Percentiles rank a stretch among this genome's conserved stretches.
phyloP scores from a whole-genome alignment of 1,139 yeast genomes.

The Saccharomyces uvarum region DNA sequence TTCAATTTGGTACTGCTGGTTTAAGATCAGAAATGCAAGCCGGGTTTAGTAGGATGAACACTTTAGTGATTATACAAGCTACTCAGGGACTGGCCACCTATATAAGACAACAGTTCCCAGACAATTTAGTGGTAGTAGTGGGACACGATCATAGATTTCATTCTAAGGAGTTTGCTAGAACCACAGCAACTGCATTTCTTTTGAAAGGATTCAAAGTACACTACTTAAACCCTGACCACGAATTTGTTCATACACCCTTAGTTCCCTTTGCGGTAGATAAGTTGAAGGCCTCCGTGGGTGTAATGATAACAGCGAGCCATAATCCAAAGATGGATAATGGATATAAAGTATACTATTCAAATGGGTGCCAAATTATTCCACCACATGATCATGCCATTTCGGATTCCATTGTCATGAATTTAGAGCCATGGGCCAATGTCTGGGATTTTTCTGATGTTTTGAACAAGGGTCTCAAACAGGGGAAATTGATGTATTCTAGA shows the following conservation, averaged over 20 bases:
- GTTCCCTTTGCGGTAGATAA: constrained; percentile 81
- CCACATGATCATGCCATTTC: constrained; percentile 82
- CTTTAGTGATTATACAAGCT: constrained; percentile 82
- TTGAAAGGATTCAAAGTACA: constrained; percentile 62
- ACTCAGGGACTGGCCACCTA: constrained; percentile 82
- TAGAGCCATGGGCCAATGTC: constrained; percentile 48
- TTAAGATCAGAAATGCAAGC: constrained; percentile 82
- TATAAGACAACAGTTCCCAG: constrained; percentile 34
- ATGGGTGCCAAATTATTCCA: constrained; percentile 93
- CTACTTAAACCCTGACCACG: constrained; percentile 45
- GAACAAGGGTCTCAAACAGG: constrained; percentile 16
- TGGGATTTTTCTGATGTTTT: constrained; percentile 45
- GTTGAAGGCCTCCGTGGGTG: constrained; percentile 64
- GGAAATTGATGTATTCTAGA: constrained; percentile 29
- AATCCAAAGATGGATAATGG: constrained; percentile 93
- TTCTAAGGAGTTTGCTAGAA: constrained; percentile 70
- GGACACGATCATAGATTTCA: constrained; percentile 90
- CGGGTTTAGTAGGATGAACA: constrained; percentile 84
- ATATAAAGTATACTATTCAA: constrained; percentile 85
- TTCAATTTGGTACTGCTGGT: constrained; percentile 92
- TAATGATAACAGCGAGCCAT: constrained; percentile 95
- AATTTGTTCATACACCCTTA: constrained; percentile 72
- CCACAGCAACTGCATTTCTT: constrained; percentile 69
- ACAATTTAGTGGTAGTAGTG: constrained; percentile 52
- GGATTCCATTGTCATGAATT: constrained; percentile 47